These are phyloP conservation scores for Asterella californica DNA, from an alignment of 225 moss, liverwort and hornwort species.

Conservation along the genomic window DNA sequence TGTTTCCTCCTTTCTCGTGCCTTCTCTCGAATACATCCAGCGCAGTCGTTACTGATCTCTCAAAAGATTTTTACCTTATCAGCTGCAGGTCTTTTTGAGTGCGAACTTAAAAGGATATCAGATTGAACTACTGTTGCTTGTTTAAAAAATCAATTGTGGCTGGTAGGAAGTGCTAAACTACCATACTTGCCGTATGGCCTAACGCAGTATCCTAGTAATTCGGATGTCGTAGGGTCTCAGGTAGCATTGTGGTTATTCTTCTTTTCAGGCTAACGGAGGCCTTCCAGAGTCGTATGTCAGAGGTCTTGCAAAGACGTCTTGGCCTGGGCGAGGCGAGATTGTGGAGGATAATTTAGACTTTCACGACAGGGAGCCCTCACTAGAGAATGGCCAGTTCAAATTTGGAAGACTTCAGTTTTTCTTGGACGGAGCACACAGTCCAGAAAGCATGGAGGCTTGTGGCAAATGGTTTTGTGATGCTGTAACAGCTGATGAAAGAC, in stretches of 20 bases:
- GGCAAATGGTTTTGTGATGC: slow-evolving; percentile 81
- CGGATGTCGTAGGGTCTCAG: background rate
- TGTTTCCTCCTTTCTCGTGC: background rate
- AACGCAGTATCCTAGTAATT: background rate
- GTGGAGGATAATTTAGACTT: slow-evolving; percentile 46
- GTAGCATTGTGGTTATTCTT: background rate
- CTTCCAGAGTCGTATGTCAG: slow-evolving; percentile 72
- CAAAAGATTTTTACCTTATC: background rate
- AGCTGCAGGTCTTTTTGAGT: background rate
- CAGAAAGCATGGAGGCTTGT: slow-evolving; percentile 98
- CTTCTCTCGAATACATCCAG: background rate
- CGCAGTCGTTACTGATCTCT: background rate
- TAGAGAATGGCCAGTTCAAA: slow-evolving; percentile 14
- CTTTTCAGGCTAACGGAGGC: slow-evolving; percentile 49
- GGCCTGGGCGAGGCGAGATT: slow-evolving; percentile 90
- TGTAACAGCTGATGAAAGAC: slow-evolving; percentile 15
- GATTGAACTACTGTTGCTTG: background rate
- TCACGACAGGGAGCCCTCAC: slow-evolving; percentile 16
- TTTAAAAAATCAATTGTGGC: background rate
- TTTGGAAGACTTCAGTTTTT: slow-evolving; percentile 80
- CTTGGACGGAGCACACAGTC: slow-evolving; percentile 97
- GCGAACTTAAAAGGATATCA: background rate
- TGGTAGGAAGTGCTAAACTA: background rate
- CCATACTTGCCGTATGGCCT: background rate
- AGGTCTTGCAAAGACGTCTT: slow-evolving; percentile 66